These are phyloP conservation scores for Penicillium sp. DNA, from an alignment of 2,329 filamentous ascomycete genomes.

Conservation along the genomic window DNA sequence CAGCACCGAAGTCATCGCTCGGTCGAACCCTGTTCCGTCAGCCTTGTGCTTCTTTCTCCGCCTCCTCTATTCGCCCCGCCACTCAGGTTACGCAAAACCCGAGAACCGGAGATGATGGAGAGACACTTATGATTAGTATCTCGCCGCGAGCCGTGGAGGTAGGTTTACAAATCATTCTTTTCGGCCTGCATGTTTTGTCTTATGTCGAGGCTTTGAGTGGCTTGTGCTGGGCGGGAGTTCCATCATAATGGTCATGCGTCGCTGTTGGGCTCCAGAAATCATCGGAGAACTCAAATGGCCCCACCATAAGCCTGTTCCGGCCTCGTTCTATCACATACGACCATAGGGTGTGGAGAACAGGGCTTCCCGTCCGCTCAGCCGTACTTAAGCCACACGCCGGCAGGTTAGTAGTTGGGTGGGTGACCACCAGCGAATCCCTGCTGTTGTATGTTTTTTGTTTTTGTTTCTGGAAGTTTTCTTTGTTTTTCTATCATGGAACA, in stretches of 20 bases:
- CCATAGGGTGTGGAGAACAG: slow-evolving; percentile 48
- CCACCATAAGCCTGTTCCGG: slow-evolving; percentile 15
- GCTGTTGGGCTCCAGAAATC: background rate
- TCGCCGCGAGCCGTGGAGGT: slow-evolving; percentile 79
- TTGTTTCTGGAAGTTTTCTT: slow-evolving; percentile 4
- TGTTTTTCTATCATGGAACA: slow-evolving; percentile 8
- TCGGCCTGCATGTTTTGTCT: background rate
- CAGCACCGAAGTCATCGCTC: background rate
- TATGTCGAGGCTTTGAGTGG: background rate
- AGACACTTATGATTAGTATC: slow-evolving; percentile 79
- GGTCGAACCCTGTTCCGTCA: slow-evolving; percentile 14
- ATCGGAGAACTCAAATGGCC: background rate
- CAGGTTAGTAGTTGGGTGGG: slow-evolving; percentile 48
- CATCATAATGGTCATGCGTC: background rate
- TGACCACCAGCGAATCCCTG: slow-evolving; percentile 48
- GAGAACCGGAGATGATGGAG: slow-evolving; percentile 75
- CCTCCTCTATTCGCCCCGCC: slow-evolving; percentile 32
- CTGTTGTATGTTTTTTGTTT: slow-evolving; percentile 44
- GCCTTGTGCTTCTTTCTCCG: slow-evolving; percentile 33
- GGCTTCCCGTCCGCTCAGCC: slow-evolving; percentile 49
- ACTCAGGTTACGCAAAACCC: slow-evolving; percentile 62
- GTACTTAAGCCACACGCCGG: slow-evolving; percentile 48
- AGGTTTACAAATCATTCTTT: slow-evolving; percentile 30
- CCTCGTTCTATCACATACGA: slow-evolving; percentile 37
- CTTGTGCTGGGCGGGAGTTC: slow-evolving; percentile 1